Percentiles rank a stretch among this genome's conserved stretches.
Evolutionary conservation across 371 early-diverging fungal genomes (phyloP).

Genomic region (Batkoa obscura): DNA sequence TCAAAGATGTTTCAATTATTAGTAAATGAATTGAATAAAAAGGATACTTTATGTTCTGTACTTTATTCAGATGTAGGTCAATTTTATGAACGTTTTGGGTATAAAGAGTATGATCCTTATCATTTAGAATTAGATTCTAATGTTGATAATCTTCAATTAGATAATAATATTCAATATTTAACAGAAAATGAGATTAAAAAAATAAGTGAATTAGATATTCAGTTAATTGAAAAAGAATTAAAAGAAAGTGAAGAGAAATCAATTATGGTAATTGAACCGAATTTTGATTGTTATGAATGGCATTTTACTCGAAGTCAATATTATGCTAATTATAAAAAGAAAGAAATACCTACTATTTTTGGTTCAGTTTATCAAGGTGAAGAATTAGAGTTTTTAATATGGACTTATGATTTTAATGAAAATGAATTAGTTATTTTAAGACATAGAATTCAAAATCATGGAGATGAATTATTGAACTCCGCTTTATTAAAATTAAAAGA

Average conservation of each 20-base stretch:
- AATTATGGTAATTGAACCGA: constrained; percentile 1
- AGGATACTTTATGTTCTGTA: constrained; percentile 9
- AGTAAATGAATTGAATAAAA: constrained; percentile 8
- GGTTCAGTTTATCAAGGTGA: too few species aligned
- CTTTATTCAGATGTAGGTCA: constrained; percentile 21
- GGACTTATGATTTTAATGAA: too few species aligned
- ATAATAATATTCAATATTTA: background rate
- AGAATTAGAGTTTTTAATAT: too few species aligned
- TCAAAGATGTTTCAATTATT: constrained; percentile 14
- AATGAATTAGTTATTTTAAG: too few species aligned
- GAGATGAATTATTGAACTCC: too few species aligned
- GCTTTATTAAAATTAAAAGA: too few species aligned
- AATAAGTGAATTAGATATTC: constrained; percentile 3
- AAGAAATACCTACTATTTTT: too few species aligned
- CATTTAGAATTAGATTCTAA: background rate
- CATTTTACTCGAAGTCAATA: background rate
- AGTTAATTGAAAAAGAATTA: background rate
- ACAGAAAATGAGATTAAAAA: background rate
- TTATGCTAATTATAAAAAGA: constrained; percentile 2
- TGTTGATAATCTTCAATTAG: background rate
- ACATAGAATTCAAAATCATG: too few species aligned
- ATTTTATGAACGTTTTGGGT: constrained; percentile 19
- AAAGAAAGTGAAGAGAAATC: background rate
- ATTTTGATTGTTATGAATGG: constrained; percentile 4
- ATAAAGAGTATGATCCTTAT: constrained; percentile 12